Conservation (phyloP, 192 early-diverging fungal species). For the Backusella tarrabulga region DNA sequence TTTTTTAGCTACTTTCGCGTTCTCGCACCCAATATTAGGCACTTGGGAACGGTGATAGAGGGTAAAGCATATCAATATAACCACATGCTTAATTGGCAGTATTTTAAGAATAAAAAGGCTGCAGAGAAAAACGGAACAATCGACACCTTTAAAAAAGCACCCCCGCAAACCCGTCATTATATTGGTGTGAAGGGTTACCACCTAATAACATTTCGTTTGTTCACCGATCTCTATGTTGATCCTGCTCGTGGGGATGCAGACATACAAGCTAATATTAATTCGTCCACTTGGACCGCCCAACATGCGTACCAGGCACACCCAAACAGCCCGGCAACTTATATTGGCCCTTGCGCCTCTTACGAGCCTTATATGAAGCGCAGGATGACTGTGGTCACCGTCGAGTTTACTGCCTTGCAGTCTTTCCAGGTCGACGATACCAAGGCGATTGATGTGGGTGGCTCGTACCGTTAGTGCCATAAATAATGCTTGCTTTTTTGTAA, state of each 20-base stretch:
- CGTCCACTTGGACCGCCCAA: not conserved
- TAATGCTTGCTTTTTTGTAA: no score
- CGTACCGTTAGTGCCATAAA: no score
- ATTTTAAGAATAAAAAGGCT: not conserved
- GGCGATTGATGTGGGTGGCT: not conserved
- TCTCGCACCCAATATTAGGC: not conserved
- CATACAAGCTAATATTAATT: not conserved
- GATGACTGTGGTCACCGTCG: not conserved
- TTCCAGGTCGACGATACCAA: not conserved
- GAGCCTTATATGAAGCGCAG: not conserved
- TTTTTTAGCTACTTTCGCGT: not conserved
- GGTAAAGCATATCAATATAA: not conserved
- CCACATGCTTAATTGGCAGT: not conserved
- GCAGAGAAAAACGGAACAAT: not conserved
- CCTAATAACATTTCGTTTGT: not conserved
- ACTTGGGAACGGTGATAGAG: not conserved
- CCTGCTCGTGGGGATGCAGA: not conserved
- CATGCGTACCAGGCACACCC: not conserved
- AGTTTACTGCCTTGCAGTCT: not conserved
- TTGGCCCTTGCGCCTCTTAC: not conserved
- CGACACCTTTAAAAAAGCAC: not conserved
- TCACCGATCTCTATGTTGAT: not conserved
- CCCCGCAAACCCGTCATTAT: not conserved
- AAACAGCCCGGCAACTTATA: not conserved
- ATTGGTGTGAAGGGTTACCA: not conserved